Percentiles rank a stretch among this genome's conserved stretches.
Conservation (phyloP, 2,329 filamentous ascomycete species). For the Aspergillus fischeri region DNA sequence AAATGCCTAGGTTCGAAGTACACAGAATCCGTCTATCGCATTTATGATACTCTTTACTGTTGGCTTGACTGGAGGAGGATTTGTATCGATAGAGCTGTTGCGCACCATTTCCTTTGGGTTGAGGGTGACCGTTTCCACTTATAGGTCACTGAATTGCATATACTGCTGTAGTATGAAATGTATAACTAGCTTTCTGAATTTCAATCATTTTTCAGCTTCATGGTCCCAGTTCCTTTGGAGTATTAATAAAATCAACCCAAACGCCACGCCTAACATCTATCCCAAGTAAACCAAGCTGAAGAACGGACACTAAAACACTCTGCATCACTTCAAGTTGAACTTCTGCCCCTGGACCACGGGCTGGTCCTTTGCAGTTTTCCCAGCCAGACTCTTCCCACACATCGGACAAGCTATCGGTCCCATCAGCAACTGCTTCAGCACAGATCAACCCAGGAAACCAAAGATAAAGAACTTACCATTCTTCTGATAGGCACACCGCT, state of each 20-base stretch:
- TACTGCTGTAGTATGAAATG: slow-evolving; percentile 33
- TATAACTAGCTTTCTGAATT: slow-evolving; percentile 34
- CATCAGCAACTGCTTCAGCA: slow-evolving; percentile 12
- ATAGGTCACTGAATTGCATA: slow-evolving; percentile 30
- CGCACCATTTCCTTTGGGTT: neutral
- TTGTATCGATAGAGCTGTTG: slow-evolving; percentile 14
- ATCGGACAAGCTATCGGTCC: slow-evolving; percentile 53
- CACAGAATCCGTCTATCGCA: neutral
- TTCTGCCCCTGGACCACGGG: slow-evolving; percentile 59
- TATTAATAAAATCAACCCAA: neutral
- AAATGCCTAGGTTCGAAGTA: slow-evolving; percentile 19
- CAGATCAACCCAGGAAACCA: neutral
- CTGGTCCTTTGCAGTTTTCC: slow-evolving; percentile 43
- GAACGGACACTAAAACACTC: slow-evolving; percentile 1
- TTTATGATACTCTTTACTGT: neutral
- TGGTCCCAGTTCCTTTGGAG: neutral
- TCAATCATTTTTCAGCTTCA: slow-evolving; percentile 8
- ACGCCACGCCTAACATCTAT: slow-evolving; percentile 11
- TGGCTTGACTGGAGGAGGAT: neutral
- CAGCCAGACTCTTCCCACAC: slow-evolving; percentile 55
- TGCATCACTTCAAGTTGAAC: slow-evolving; percentile 56
- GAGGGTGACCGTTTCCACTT: slow-evolving; percentile 3
- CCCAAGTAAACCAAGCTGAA: neutral
- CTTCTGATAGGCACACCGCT: slow-evolving; percentile 60
- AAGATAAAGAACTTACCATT: slow-evolving; percentile 46